Conservation (phyloP, 2,329 filamentous ascomycete species). For the Cordyceps cicadae region DNA sequence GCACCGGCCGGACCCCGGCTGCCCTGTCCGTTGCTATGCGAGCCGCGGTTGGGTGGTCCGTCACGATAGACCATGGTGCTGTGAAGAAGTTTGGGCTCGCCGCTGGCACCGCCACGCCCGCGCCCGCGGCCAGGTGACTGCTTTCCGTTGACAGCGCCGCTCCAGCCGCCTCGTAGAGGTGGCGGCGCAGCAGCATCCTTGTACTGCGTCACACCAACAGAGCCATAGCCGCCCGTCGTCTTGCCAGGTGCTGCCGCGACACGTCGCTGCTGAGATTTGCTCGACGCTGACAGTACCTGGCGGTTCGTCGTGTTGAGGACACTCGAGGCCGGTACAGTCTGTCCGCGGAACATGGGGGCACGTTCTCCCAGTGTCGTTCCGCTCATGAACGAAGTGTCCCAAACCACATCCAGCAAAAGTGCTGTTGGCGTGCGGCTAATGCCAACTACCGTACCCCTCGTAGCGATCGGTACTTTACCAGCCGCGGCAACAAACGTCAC, state of each 20-base stretch:
- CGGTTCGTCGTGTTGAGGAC: constrained; percentile 80
- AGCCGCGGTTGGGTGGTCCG: constrained; percentile 22
- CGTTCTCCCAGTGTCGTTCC: constrained; percentile 85
- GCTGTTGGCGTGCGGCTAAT: constrained; percentile 81
- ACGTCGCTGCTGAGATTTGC: constrained; percentile 40
- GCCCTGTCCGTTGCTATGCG: constrained; percentile 19
- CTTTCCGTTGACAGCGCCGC: constrained; percentile 44
- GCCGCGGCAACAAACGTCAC: constrained; percentile 88
- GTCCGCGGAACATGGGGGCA: constrained; percentile 87
- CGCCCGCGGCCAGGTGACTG: constrained; percentile 30
- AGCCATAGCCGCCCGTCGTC: constrained; percentile 45
- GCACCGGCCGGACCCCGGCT: constrained; percentile 11
- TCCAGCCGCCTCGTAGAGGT: constrained; percentile 49
- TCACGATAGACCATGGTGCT: constrained; percentile 46
- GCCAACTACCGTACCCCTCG: constrained; percentile 87
- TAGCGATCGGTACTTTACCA: constrained; percentile 89
- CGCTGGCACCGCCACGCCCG: constrained; percentile 23
- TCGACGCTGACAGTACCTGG: constrained; percentile 67
- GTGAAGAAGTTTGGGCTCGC: constrained; percentile 36
- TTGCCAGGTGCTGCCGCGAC: constrained; percentile 39
- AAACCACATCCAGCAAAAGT: constrained; percentile 81
- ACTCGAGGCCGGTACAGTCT: constrained; percentile 79
- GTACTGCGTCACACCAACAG: constrained; percentile 54
- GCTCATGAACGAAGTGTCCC: constrained; percentile 94
- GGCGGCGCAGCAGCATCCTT: constrained; percentile 47